These are phyloP conservation scores for Agaricus subrufescens DNA, from an alignment of 768 basidiomycete species.

Conservation along the genomic window DNA sequence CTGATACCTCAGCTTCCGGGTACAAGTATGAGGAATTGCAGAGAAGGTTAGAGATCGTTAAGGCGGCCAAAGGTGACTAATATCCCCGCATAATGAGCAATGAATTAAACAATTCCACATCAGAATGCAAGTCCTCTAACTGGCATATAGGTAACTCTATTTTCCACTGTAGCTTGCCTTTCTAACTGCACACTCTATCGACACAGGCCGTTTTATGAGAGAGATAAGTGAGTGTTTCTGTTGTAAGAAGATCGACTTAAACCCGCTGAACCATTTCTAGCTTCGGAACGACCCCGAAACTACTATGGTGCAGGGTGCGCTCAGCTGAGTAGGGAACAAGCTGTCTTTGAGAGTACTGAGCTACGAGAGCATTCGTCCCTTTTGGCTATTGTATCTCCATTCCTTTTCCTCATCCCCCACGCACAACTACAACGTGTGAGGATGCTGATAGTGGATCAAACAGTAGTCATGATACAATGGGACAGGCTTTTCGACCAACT, in stretches of 20 bases:
- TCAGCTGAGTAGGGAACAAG: not conserved
- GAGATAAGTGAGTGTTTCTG: not conserved
- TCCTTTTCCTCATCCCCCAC: conserved; percentile 5
- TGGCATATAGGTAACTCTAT: conserved; percentile 3
- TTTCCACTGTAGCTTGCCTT: not conserved
- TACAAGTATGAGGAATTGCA: not conserved
- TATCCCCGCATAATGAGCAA: not conserved
- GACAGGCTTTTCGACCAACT: conserved; percentile 1
- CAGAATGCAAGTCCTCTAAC: not conserved
- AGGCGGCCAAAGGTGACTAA: not conserved
- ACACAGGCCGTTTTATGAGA: conserved; percentile 4
- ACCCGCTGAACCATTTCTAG: not conserved
- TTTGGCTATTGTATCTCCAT: not conserved
- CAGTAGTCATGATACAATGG: not conserved
- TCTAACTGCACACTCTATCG: not conserved
- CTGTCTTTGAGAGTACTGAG: not conserved
- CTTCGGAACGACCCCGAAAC: not conserved
- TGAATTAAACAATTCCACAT: not conserved
- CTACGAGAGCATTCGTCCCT: not conserved
- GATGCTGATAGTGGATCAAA: not conserved
- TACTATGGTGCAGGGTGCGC: conserved; percentile 2
- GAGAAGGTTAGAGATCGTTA: not conserved
- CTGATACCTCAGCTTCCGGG: not conserved
- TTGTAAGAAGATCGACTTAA: not conserved
- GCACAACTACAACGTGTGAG: not conserved